Base-by-base conservation (phyloP, 345 rosid genomes). In the Bruguiera parviflora region DNA sequence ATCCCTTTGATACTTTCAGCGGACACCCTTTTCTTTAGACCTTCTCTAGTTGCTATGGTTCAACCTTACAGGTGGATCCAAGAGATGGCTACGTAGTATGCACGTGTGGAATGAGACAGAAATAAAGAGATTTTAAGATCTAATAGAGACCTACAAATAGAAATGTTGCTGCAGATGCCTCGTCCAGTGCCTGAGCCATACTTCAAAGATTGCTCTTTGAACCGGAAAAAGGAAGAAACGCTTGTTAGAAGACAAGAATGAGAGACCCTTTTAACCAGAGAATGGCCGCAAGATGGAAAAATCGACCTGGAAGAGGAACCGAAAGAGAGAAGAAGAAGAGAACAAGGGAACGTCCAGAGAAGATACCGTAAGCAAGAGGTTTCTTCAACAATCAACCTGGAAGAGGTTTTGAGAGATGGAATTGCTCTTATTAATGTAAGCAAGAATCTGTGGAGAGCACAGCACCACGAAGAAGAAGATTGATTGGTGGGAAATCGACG, bases 401-500 rank as follows among this genome's bases (percentile, higher is more conserved):
- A 0, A 43, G 49, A 43, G 4, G 49, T 3, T 43, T 43, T 13
- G 18, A 43, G 16, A 43, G 5, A 15, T 15, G 49, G 19, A 4
- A 43, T 10, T 24, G 59, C 4, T 24, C 25, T 21, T 24, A 9
- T 21, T 25, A 53, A 8, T 21, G 58, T 11, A 16, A 27, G 59
- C 5, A 56, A 21, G 29, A 20, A 8, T n/a, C 58, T 24, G 59
- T 4, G 59, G 29, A 10, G 18, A 0, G 29, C 3, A 4, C 29
- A 1, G 0, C 10, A 7, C 1, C 29, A 1, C 0, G 37, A 7
- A 25, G 28, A 13, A 25, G 59, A 6, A 3, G 57, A 61, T 61
- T 63, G 83, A 51, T 0, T 76, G 87, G 87, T 5, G 78, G 62
- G 61, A 75, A 68, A 72, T 28, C 61, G 5, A n/a, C 3, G 53